These are phyloP conservation scores for Phytophthora crassamura DNA, from an alignment of 352 stramenopile genomes.

Conservation along the genomic window DNA sequence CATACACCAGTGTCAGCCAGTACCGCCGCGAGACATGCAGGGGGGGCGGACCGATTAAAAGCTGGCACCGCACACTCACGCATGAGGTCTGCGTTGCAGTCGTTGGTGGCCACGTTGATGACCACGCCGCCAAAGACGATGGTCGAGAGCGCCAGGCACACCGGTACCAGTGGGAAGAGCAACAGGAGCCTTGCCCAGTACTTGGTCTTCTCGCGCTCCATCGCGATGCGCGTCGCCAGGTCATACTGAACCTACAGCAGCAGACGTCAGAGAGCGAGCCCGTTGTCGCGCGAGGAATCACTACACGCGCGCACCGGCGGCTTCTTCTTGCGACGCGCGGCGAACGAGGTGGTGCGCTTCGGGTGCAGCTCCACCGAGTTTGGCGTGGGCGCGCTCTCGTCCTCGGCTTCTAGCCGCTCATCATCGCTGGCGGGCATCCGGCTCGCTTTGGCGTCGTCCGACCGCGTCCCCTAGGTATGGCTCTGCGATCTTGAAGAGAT, in stretches of 20 bases:
- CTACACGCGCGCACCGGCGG: constrained; percentile 18
- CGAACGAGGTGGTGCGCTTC: constrained; percentile 74
- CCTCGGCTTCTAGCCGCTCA: neutral
- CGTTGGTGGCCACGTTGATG: constrained; percentile 70
- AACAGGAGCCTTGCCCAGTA: constrained; percentile 75
- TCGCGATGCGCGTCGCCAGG: constrained; percentile 54
- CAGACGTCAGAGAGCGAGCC: constrained; percentile 17
- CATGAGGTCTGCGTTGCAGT: constrained; percentile 76
- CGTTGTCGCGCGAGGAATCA: neutral
- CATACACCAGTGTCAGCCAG: constrained; percentile 12
- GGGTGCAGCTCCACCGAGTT: constrained; percentile 54
- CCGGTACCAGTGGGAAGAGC: constrained; percentile 67
- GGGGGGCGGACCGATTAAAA: too few relatives aligned
- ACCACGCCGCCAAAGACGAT: constrained; percentile 71
- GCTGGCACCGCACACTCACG: constrained; percentile 36
- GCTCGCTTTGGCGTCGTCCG: constrained; percentile 9
- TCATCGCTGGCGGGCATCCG: constrained; percentile 3
- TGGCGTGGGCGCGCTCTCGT: neutral
- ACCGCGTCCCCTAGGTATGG: constrained; percentile 8
- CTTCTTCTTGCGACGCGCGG: constrained; percentile 54
- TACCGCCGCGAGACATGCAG: too few relatives aligned
- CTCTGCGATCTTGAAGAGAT: constrained; percentile 33
- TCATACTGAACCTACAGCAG: constrained; percentile 47
- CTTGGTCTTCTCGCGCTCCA: constrained; percentile 71
- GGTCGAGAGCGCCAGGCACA: constrained; percentile 64